Conservation (phyloP, 768 basidiomycete species). For the Xanthoconium purpureum region DNA sequence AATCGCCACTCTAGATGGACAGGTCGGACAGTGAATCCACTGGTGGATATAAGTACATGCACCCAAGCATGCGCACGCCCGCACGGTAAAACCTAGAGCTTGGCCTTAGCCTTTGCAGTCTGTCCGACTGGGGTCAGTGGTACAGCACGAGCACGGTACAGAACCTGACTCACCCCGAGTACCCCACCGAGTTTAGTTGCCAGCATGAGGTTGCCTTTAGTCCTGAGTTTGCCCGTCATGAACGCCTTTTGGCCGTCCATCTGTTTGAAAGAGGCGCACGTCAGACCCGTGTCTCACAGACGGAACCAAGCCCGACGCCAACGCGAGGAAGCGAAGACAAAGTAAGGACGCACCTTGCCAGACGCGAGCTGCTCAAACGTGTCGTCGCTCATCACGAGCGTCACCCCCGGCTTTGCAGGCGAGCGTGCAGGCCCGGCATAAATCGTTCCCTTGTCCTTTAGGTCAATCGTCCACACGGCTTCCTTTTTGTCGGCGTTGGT, state of each 20-base stretch:
- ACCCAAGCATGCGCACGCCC: background rate
- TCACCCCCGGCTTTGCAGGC: constrained; percentile 74
- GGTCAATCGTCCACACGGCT: constrained; percentile 86
- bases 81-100: constrained; percentile 31
- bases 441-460: constrained; percentile 79
- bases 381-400: constrained; percentile 74
- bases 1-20: constrained; percentile 17
- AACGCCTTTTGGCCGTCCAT: constrained; percentile 92
- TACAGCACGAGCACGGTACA: no score
- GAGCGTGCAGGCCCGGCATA: constrained; percentile 57
- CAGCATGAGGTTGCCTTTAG: constrained; percentile 90
- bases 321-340: no score
- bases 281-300: background rate
- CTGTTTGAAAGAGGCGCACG: constrained; percentile 32
- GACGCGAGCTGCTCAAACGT: constrained; percentile 67
- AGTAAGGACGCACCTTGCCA: constrained; percentile 54
- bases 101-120: constrained; percentile 40
- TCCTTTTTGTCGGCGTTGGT: constrained; percentile 70
- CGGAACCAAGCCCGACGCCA: background rate
- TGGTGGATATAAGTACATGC: background rate
- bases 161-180: constrained; percentile 55
- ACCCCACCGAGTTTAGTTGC: constrained; percentile 86
- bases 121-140: constrained; percentile 9
- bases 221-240: constrained; percentile 93
- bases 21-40: background rate